Percentiles rank a stretch among this genome's conserved stretches.
phyloP scores from a whole-genome alignment of 345 rosid genomes.

The Hibiscus syriacus region DNA sequence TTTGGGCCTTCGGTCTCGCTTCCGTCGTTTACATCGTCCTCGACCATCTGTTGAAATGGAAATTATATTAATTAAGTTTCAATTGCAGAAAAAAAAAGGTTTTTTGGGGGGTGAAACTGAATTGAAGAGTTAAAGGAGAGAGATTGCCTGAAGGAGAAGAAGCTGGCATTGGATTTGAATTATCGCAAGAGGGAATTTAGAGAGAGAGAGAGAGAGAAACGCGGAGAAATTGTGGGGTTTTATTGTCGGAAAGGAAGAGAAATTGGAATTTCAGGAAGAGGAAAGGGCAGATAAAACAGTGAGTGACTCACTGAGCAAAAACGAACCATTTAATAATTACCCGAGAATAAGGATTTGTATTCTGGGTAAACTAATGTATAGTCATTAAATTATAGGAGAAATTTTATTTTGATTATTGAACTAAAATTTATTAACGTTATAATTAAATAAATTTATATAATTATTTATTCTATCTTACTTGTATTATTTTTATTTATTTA shows the following conservation, averaged over 20 bases:
- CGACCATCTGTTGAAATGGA: background rate
- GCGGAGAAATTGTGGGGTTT: background rate
- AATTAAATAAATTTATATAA: no score
- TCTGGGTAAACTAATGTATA: no score
- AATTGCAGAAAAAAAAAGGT: background rate
- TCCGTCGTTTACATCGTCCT: conserved; percentile 15
- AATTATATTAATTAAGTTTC: background rate
- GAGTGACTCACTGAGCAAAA: background rate
- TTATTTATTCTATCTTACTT: no score
- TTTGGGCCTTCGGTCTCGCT: conserved; percentile 3
- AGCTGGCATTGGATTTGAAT: background rate
- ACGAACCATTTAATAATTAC: no score
- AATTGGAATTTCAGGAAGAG: background rate
- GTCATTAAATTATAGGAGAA: no score
- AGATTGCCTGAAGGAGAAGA: conserved; percentile 7
- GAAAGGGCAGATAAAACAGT: background rate
- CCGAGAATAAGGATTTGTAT: no score
- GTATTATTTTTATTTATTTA: no score
- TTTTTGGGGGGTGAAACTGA: background rate
- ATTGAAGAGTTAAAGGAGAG: background rate
- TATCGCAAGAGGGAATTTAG: background rate
- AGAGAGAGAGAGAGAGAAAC: background rate
- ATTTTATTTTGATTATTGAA: no score
- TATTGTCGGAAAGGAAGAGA: background rate
- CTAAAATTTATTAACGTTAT: no score